A percentile compares a stretch with the other conserved stretches of the same genome.
phyloP scores from a whole-genome alignment of 768 basidiomycete genomes.

The Tulasnella sp. region DNA sequence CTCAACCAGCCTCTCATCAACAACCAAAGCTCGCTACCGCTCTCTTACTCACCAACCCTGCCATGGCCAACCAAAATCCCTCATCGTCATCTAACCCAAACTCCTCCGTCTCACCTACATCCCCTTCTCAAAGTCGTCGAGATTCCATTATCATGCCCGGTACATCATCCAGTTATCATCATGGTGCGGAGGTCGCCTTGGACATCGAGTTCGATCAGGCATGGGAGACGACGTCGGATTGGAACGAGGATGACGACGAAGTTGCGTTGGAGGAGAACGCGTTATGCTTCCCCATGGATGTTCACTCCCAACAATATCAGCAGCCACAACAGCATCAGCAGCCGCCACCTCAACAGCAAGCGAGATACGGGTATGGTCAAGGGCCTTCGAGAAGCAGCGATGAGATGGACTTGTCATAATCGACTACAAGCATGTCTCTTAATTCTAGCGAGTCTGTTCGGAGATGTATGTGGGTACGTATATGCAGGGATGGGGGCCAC shows the following conservation, averaged over 20 bases:
- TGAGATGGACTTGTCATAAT: too few species aligned
- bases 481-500: too few species aligned
- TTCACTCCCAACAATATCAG: too few species aligned
- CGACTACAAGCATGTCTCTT: too few species aligned
- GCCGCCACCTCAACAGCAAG: too few species aligned
- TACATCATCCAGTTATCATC: background rate
- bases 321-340: too few species aligned
- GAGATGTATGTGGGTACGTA: too few species aligned
- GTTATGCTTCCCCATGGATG: slow-evolving; percentile 41
- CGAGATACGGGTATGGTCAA: too few species aligned
- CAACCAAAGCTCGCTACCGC: slow-evolving; percentile 8
- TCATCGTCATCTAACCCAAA: slow-evolving; percentile 1
- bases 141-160: background rate
- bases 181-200: slow-evolving; percentile 43
- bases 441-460: too few species aligned
- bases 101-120: background rate
- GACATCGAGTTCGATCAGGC: slow-evolving; percentile 85
- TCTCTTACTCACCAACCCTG: background rate
- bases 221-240: slow-evolving; percentile 83
- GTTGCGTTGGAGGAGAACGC: slow-evolving; percentile 59
- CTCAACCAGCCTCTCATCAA: slow-evolving; percentile 18
- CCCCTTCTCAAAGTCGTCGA: background rate
- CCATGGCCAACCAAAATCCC: background rate
- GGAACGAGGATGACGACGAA: slow-evolving; percentile 83
- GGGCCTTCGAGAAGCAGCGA: too few species aligned